These are phyloP conservation scores for Suhomyces faveliae DNA, from an alignment of 805 yeast genomes.

Conservation along the genomic window DNA sequence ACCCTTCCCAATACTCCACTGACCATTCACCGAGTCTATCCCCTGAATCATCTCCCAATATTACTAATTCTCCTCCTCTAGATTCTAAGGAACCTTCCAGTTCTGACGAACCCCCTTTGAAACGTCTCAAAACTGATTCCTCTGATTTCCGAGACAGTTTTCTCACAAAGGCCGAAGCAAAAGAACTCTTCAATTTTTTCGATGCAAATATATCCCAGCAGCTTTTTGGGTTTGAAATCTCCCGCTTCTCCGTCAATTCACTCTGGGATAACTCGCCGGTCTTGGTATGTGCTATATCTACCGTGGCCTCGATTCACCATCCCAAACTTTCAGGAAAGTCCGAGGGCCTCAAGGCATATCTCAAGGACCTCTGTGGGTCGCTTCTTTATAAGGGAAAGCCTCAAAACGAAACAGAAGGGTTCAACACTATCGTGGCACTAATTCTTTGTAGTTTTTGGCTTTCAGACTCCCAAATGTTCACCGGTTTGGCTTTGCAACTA, in stretches of 20 bases:
- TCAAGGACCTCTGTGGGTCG: constrained; percentile 34
- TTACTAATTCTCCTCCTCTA: no score
- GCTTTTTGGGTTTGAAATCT: constrained; percentile 61
- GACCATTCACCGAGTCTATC: no score
- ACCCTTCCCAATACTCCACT: no score
- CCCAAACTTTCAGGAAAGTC: constrained; percentile 36
- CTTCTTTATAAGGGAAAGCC: constrained; percentile 39
- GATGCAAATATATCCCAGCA: constrained; percentile 58
- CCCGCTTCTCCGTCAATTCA: constrained; percentile 46
- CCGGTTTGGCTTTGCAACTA: constrained; percentile 65
- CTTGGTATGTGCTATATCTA: constrained; percentile 56
- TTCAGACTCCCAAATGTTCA: constrained; percentile 60
- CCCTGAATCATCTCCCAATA: neutral
- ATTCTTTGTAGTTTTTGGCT: constrained; percentile 70
- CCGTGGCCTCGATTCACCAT: constrained; percentile 63
- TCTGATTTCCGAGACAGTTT: constrained; percentile 38
- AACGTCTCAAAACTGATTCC: neutral
- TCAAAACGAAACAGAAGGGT: constrained; percentile 46
- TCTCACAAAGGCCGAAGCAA: constrained; percentile 41
- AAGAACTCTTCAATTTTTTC: constrained; percentile 51
- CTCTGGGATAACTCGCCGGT: constrained; percentile 59
- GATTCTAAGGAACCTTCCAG: neutral
- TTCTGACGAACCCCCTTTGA: neutral
- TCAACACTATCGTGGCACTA: constrained; percentile 60
- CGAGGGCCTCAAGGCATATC: constrained; percentile 26